phyloP scores from a whole-genome alignment of 306 rosid genomes.

The Dicorynia guianensis region DNA sequence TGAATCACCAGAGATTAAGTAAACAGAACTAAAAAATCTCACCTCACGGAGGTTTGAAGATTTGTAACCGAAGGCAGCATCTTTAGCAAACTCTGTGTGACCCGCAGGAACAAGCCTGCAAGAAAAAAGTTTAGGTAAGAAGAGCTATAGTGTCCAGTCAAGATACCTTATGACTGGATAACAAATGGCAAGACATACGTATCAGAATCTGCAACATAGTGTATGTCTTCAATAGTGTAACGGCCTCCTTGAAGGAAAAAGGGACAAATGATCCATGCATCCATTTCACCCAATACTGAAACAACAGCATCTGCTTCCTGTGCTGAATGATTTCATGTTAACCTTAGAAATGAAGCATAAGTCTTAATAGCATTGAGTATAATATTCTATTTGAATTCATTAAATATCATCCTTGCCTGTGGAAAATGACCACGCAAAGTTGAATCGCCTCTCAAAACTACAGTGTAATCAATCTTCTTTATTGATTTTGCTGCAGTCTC shows the following conservation, averaged over 20 bases:
- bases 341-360: constrained; percentile 36
- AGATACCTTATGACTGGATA: constrained; percentile 22
- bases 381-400: constrained; percentile 20
- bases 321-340: constrained; percentile 33
- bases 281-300: constrained; percentile 90
- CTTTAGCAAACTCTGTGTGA: constrained; percentile 92
- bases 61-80: constrained; percentile 94
- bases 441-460: constrained; percentile 97
- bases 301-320: constrained; percentile 95
- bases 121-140: constrained; percentile 36
- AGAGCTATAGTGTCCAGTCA: constrained; percentile 32
- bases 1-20: constrained; percentile 22
- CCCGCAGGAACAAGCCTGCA: constrained; percentile 93
- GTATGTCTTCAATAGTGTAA: constrained; percentile 81
- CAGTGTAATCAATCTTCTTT: constrained; percentile 68
- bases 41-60: constrained; percentile 97
- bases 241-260: constrained; percentile 98
- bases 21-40: constrained; percentile 17
- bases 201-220: constrained; percentile 90
- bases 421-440: constrained; percentile 99
- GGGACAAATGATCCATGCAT: constrained; percentile 97
- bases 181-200: constrained; percentile 54
- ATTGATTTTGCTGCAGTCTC: constrained; percentile 71
- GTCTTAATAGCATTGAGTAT: constrained; percentile 32
- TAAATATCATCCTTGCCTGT: constrained; percentile 65